Base-by-base conservation (phyloP, 208 protist species). In the Phytomonas sp. region DNA sequence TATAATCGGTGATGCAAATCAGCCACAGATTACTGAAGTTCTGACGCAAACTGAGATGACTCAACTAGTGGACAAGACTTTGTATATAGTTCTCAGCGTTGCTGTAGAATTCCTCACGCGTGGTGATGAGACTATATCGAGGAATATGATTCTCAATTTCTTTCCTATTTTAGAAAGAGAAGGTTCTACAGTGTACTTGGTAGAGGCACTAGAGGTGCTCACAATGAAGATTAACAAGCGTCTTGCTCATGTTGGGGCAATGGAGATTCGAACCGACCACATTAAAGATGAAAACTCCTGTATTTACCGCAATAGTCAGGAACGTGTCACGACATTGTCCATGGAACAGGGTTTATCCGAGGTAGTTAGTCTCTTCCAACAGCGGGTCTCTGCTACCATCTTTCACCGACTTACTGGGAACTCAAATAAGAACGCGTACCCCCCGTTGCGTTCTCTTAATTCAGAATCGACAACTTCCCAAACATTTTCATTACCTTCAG, bases 101-200 rank as follows among this genome's bases (percentile, higher is more conserved):
- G 36, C 82, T 0, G 65, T 84, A 29, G 81, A 87, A 67, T 33
- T 73, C 42, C 71, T 89, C 69, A 67, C 75, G 0, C 65, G 84
- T 10, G 84, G 84, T 2, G 84, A 89, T 40, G 71, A 68, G 29
- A 63, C 71, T 30, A 42, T 40, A 26, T 65, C 77, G 2, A 74
- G 64, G 32, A n/a, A 30, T 30, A 66, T 87, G 10, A 60, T 79
- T 71, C 40, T 65, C 31, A 34, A 69, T 26, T 60, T 89, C 4
- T 52, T 82, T 5, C 68, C 81, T 10, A 67, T 84, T 29, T 65
- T 89, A 26, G 82, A 86, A 66, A 31, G 60, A 14, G 77, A 80
- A 26, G 76, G 79, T 29, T 74, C 72, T 12, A 71, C 73, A 36
- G 34, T 67, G 34, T 82, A 78, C 29, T 70, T 83, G n/a, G 70